Percentiles rank a stretch among this genome's conserved stretches.
These are phyloP conservation scores for Mucor indicus DNA, from an alignment of 371 early-diverging fungal species.

Conservation along the genomic window DNA sequence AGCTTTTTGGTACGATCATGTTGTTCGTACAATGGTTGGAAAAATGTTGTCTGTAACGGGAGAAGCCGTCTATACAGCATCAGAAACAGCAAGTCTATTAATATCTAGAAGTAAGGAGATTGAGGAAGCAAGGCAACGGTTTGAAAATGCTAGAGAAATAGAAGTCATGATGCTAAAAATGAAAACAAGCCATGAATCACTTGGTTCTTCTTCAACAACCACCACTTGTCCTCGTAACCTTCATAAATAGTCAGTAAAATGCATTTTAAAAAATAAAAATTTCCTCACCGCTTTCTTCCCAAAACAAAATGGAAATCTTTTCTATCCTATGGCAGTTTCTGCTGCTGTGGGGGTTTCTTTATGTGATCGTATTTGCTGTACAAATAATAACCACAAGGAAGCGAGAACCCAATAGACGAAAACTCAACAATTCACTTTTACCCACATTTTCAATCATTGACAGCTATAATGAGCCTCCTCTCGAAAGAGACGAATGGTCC, in stretches of 20 bases:
- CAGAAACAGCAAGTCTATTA: constrained; percentile 29
- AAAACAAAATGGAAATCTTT: constrained; percentile 32
- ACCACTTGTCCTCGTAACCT: no score
- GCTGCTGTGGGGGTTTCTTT: constrained; percentile 34
- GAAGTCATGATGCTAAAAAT: no score
- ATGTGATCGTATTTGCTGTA: constrained; percentile 26
- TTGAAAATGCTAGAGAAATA: no score
- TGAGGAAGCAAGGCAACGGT: constrained; percentile 18
- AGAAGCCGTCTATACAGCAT: constrained; percentile 49
- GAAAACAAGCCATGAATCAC: no score
- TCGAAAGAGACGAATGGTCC: constrained; percentile 33
- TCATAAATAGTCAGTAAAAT: no score
- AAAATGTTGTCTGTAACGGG: constrained; percentile 50
- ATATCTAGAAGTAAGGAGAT: constrained; percentile 23
- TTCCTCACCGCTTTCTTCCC: no score
- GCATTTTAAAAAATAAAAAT: no score
- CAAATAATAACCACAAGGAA: constrained; percentile 23
- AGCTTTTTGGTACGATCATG: constrained; percentile 60
- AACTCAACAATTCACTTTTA: constrained; percentile 9
- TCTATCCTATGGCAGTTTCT: constrained; percentile 34
- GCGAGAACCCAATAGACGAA: constrained; percentile 2
- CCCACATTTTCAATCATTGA: constrained; percentile 22
- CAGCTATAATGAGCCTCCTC: background rate
- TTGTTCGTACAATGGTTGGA: constrained; percentile 51
- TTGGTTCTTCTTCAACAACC: no score